Conservation (phyloP, 148 eudicot genomes). For the Bassia scoparia region DNA sequence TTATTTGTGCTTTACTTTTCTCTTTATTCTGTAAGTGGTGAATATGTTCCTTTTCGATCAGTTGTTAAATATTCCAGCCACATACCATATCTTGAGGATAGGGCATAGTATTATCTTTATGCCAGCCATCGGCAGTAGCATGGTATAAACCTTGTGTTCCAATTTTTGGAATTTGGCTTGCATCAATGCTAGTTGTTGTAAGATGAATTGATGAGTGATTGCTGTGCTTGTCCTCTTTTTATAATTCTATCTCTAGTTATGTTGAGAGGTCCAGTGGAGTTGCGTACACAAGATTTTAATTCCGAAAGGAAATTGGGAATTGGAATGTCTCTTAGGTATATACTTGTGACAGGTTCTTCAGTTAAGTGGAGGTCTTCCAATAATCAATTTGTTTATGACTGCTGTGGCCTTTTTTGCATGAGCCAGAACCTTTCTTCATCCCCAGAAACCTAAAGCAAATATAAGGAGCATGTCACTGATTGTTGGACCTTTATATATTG, state of each 20-base stretch:
- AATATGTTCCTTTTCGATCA: conserved; percentile 5
- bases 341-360: neutral
- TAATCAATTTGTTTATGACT: neutral
- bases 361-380: neutral
- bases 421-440: neutral
- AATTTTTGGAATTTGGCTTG: neutral
- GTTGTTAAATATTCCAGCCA: conserved; percentile 2
- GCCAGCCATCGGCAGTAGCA: neutral
- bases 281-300: neutral
- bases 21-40: conserved; percentile 14
- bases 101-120: neutral
- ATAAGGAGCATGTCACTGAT: neutral
- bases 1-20: conserved; percentile 9
- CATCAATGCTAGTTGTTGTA: neutral
- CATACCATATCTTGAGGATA: neutral
- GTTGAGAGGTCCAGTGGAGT: neutral
- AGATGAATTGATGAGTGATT: neutral
- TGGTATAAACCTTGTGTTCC: neutral
- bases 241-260: neutral
- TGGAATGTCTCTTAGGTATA: too few species aligned
- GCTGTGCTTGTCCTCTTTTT: neutral
- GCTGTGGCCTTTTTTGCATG: neutral
- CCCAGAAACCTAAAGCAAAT: neutral
- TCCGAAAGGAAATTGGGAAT: too few species aligned
- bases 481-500: too few species aligned